Evolutionary conservation across 1,284 basidiomycete species (phyloP), one percentile per base, ranked within the genome.

Genomic region (Boletus smithii): DNA sequence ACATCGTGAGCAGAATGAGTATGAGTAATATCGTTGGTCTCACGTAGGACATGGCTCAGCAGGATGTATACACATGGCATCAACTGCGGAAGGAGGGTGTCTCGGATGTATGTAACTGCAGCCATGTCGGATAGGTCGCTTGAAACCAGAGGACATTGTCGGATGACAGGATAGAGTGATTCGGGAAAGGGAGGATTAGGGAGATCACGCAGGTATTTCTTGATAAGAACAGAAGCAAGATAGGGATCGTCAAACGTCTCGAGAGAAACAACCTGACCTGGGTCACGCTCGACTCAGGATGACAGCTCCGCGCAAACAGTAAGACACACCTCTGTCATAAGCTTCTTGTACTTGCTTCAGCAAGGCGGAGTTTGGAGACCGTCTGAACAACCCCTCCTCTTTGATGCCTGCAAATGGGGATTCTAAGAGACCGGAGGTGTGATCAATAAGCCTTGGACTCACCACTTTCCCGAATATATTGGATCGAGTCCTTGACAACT

Each of bases 181-280:
- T 87, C 84, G 0, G 84, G 76, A 55, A 93, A 88, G 14, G 90
- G 67, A 3, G 91, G 86, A 36, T 80, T 74, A 1, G 87, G 88
- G 2, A 93, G 71, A 62, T 90, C 86, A 24, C 88, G 78, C 16
- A 93, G 68, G 60, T 85, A 92, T 60, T 90, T 89, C 72, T 93
- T 93, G 50, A 93, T 70, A 14, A 93, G 73, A 2, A 91, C 90
- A 3, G 91, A 88, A 2, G 89, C 86, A 2, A 93, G 74, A 66
- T 90, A 77, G 3, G 87, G 81, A 58, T 92, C 90, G 1, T 74
- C 74, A 60, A 88, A 91, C 5, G 74, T 82, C 13, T 79, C 71
- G 30, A 93, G 69, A 3, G 83, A 85, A 11, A 92, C 85, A 2
- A 90, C 81, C 56, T 91, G 81, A 27, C 85, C 84, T 86, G 47